Base-by-base conservation (phyloP, 106 monocot species). In the Dioscorea dumetorum region DNA sequence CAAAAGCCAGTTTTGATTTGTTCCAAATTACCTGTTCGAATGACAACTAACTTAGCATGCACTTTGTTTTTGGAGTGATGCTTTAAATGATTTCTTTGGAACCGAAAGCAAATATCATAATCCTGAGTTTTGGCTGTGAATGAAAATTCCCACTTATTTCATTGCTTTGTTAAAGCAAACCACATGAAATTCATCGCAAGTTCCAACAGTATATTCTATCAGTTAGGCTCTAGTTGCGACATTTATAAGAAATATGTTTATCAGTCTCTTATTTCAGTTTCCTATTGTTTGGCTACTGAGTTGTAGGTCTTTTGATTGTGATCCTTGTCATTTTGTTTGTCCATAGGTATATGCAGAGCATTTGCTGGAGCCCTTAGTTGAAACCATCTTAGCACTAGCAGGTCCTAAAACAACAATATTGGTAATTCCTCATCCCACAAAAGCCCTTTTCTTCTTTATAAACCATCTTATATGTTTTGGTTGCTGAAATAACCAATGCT, bases 291-390 rank as follows among this genome's bases (percentile, higher is more conserved):
- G 10, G 41, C 41, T 41, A 10, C 41, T 8, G 10, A 41, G 41
- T 8, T 41, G 41, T 41, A 41, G 0, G 23, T 48, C 2, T 58
- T 34, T 24, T 18, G 23, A 11, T 13, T 20, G 14, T 14, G 13
- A 50, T 60, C 10, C 0, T 31, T 60, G 2, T 41, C 22, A 50
- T 5, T 80, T 70, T 64, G n/a, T 18, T 72, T 48, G 24, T 35
- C 64, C 67, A 5, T 79, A 97, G 97, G 91, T 97, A 66, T 97
- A 97, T 69, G 69, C 89, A 60, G 97, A 97, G 70, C 81, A 89
- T 81, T 72, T 97, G 52, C 73, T 97, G 71, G 88, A 91, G 22
- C 97, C 97, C 70, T 76, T 97, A 13, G 58, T 89, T 68, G 79
- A 87, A 67, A 92, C 97, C 21, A 92, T 97, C 74, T 67, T 87